These are phyloP conservation scores for Schwanniomyces etchellsii DNA, from an alignment of 1,139 yeast species.

Conservation along the genomic window DNA sequence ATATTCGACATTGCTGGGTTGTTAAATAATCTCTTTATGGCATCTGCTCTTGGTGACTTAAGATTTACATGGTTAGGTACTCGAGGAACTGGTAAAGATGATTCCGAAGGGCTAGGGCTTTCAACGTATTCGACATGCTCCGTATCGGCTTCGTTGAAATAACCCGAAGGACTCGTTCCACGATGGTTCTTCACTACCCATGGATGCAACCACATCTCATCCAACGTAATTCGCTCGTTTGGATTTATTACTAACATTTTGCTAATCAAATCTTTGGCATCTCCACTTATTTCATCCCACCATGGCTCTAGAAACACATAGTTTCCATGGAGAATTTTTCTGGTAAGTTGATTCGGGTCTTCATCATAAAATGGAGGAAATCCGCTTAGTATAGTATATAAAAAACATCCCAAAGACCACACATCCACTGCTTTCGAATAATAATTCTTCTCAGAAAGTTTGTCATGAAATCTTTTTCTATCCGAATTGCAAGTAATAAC, in stretches of 20 bases:
- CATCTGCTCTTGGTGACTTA: conserved; percentile 35
- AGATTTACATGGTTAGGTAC: conserved; percentile 7
- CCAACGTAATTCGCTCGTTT: conserved; percentile 54
- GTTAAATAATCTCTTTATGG: conserved; percentile 42
- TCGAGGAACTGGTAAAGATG: background rate
- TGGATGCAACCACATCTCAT: conserved; percentile 55
- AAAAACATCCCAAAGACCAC: conserved; percentile 94
- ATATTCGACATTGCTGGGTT: conserved; percentile 33
- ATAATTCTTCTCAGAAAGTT: conserved; percentile 53
- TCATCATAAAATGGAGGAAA: conserved; percentile 97
- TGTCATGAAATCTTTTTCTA: conserved; percentile 12
- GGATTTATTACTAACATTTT: conserved; percentile 59
- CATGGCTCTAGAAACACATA: conserved; percentile 83
- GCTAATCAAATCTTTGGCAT: conserved; percentile 65
- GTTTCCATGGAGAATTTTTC: conserved; percentile 78
- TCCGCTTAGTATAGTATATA: conserved; percentile 86
- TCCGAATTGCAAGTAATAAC: conserved; percentile 51
- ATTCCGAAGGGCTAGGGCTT: background rate
- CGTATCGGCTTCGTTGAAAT: conserved; percentile 8
- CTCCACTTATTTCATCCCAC: conserved; percentile 90
- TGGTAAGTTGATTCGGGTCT: conserved; percentile 70
- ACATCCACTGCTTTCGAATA: conserved; percentile 90
- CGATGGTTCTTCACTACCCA: conserved; percentile 22
- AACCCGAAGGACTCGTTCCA: conserved; percentile 7
- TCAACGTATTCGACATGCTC: conserved; percentile 8